Evolutionary conservation across 495 filamentous ascomycete genomes (phyloP).

Genomic region (Tuber aestivum): DNA sequence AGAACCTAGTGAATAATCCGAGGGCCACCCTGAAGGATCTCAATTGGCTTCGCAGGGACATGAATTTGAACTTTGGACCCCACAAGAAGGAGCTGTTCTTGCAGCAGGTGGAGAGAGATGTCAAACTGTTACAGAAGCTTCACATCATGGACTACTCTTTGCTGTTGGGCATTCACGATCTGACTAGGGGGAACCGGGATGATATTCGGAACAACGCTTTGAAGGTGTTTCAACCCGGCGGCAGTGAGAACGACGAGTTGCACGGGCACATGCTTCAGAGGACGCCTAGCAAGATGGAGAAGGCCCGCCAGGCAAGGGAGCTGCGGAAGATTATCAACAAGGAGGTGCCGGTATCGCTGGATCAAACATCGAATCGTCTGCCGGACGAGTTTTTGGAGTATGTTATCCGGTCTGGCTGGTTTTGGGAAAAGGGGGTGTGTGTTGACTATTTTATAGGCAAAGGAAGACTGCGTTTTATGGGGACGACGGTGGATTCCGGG

Average conservation of each 20-base stretch:
- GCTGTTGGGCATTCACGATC: constrained; percentile 87
- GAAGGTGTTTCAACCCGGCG: constrained; percentile 90
- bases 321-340: constrained; percentile 85
- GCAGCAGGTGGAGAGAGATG: constrained; percentile 80
- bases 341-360: constrained; percentile 86
- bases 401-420: constrained; percentile 12
- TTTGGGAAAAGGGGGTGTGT: background rate
- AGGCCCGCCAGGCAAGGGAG: constrained; percentile 82
- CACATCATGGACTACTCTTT: constrained; percentile 99
- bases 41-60: constrained; percentile 86
- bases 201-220: constrained; percentile 92
- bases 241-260: constrained; percentile 53
- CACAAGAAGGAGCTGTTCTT: constrained; percentile 80
- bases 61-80: constrained; percentile 79
- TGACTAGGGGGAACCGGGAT: constrained; percentile 84
- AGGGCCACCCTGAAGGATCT: constrained; percentile 92
- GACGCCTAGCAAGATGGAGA: constrained; percentile 92
- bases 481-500: constrained; percentile 88
- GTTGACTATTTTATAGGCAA: constrained; percentile 40
- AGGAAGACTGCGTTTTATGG: constrained; percentile 74
- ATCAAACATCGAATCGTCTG: constrained; percentile 71
- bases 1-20: constrained; percentile 79
- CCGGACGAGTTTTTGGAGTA: constrained; percentile 58
- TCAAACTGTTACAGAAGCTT: constrained; percentile 72
- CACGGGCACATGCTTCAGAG: constrained; percentile 62